Conservation (phyloP, 2,329 filamentous ascomycete species). For the Graphiopsis chlorocephala region DNA sequence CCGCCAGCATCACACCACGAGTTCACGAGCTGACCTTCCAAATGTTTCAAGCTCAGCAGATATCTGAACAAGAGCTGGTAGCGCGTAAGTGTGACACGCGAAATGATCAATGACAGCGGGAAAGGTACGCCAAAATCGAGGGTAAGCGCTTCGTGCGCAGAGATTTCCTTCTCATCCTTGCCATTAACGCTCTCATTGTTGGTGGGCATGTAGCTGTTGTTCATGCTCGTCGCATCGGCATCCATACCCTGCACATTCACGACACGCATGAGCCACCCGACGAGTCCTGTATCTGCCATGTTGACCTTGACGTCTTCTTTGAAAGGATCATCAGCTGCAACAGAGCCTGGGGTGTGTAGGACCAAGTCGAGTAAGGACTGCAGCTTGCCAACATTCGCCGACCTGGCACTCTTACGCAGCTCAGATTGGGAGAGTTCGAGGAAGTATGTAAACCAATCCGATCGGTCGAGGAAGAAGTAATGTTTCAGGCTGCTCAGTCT, state of each 20-base stretch:
- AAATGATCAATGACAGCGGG: constrained; percentile 90
- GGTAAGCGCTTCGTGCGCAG: constrained; percentile 87
- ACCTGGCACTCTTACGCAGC: constrained; percentile 76
- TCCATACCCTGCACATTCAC: constrained; percentile 96
- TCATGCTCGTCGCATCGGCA: constrained; percentile 50
- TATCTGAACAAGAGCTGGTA: constrained; percentile 97
- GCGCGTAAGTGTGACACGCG: constrained; percentile 91
- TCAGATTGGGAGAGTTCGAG: constrained; percentile 88
- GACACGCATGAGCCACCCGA: constrained; percentile 90
- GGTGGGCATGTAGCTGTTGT: constrained; percentile 67
- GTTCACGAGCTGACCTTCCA: constrained; percentile 80
- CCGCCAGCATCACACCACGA: constrained; percentile 70
- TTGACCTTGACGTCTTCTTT: constrained; percentile 98
- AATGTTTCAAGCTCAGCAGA: constrained; percentile 80
- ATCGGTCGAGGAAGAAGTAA: constrained; percentile 97
- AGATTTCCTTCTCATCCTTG: constrained; percentile 81
- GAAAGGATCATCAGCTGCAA: constrained; percentile 91
- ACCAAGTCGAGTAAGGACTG: constrained; percentile 95
- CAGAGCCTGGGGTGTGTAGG: constrained; percentile 89
- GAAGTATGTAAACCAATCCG: constrained; percentile 98
- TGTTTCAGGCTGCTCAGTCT: constrained; percentile 90
- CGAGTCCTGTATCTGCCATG: constrained; percentile 92
- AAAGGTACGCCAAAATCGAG: constrained; percentile 95
- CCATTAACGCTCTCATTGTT: constrained; percentile 51
- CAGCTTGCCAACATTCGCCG: constrained; percentile 87